Conservation (phyloP, 164 flowering plant genomes). For the Akebia trifoliata region DNA sequence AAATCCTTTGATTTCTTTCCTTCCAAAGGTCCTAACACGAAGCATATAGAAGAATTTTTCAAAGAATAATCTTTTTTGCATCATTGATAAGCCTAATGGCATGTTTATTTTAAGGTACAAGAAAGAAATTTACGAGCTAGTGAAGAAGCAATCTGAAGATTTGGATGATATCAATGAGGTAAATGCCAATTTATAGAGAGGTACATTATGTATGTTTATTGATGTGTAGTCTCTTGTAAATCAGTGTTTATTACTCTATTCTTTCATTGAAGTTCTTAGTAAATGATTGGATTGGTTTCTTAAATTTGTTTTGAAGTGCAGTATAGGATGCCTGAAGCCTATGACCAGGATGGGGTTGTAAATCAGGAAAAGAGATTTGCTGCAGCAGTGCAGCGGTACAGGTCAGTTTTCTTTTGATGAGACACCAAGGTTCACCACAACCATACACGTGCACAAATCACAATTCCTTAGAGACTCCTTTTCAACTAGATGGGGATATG, state of each 20-base stretch:
- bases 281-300: background rate
- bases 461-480: background rate
- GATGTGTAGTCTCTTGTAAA: too few relatives aligned
- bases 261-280: constrained; percentile 3
- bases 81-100: background rate
- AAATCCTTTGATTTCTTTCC: too few relatives aligned
- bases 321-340: constrained; percentile 98
- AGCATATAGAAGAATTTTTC: too few relatives aligned
- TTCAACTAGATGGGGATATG: background rate
- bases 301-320: constrained; percentile 33
- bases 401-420: constrained; percentile 34
- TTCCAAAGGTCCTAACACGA: too few relatives aligned
- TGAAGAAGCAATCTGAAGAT: constrained; percentile 67
- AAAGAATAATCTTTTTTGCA: background rate
- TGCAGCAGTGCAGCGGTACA: constrained; percentile 80
- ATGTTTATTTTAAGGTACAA: constrained; percentile 53
- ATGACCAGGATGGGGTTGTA: constrained; percentile 83
- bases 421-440: background rate
- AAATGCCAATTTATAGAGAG: constrained; percentile 13
- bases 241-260: background rate
- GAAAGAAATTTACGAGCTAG: constrained; percentile 73
- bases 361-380: constrained; percentile 93
- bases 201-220: too few relatives aligned
- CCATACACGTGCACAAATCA: background rate
- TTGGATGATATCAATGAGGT: constrained; percentile 63